A percentile compares a stretch with the other conserved stretches of the same genome.
Evolutionary conservation across 192 early-diverging fungal genomes (phyloP).

Genomic region (Dissophora ornata): DNA sequence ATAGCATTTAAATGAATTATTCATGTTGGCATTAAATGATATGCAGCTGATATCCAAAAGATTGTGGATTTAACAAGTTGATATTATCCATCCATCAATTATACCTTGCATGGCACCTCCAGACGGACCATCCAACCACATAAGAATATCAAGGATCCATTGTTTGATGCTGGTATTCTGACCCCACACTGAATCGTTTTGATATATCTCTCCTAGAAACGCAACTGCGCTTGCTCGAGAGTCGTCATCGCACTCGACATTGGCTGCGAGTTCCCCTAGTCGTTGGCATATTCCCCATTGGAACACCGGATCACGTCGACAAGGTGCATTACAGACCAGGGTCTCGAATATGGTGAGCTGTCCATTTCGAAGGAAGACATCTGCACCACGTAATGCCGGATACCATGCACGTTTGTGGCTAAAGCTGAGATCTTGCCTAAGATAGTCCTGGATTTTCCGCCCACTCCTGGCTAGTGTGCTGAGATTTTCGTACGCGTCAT

Average conservation of each 20-base stretch:
- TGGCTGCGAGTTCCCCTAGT: not conserved
- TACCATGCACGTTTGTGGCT: conserved; percentile 4
- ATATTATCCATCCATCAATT: not conserved
- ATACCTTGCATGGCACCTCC: not conserved
- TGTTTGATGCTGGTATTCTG: conserved; percentile 1
- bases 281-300: conserved; percentile 12
- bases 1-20: not conserved
- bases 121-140: not conserved
- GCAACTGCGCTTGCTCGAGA: not conserved
- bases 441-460: not conserved
- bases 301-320: not conserved
- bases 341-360: not conserved
- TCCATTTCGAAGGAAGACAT: not conserved
- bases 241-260: not conserved
- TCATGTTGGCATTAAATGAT: too few species aligned
- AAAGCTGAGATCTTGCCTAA: conserved; percentile 2
- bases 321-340: conserved; percentile 7
- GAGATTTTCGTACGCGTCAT: not conserved
- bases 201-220: conserved; percentile 7
- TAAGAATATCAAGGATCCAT: conserved; percentile 7
- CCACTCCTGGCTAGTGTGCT: not conserved
- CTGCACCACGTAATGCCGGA: conserved; percentile 5
- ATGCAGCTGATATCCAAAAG: too few species aligned
- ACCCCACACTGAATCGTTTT: conserved; percentile 6
- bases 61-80: too few species aligned